Percentiles rank a stretch among this genome's conserved stretches.
Conservation (phyloP, 805 yeast genomes). For the Hanseniaspora vineae region DNA sequence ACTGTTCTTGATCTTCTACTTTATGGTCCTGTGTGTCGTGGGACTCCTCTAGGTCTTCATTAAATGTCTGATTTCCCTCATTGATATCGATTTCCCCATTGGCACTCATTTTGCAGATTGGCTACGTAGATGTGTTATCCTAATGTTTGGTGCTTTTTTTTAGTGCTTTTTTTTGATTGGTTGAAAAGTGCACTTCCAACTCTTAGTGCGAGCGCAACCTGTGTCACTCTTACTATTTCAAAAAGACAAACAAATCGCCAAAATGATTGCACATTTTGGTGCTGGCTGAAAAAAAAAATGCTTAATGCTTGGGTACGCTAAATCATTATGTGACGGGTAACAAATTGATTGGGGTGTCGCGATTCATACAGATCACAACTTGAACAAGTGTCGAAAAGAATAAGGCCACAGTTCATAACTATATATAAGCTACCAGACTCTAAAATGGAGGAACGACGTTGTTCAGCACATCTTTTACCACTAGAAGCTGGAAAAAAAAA, state of each 20-base stretch:
- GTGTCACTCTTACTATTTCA: too few species aligned
- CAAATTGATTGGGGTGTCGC: too few species aligned
- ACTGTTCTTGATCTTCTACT: neutral
- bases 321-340: too few species aligned
- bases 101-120: neutral
- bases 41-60: neutral
- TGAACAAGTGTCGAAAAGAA: neutral
- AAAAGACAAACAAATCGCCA: too few species aligned
- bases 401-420: neutral
- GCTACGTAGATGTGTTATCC: too few species aligned
- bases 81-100: neutral
- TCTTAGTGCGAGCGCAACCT: too few species aligned
- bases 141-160: neutral
- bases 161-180: too few species aligned
- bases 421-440: neutral
- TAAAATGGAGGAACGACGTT: slow-evolving; percentile 41
- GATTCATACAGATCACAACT: too few species aligned
- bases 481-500: slow-evolving; percentile 27
- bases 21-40: neutral
- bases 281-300: too few species aligned
- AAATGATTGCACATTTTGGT: too few species aligned
- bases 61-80: neutral
- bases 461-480: slow-evolving; percentile 39
- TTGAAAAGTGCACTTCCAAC: too few species aligned
- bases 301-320: too few species aligned